A percentile compares a stretch with the other conserved stretches of the same genome.
phyloP scores from a whole-genome alignment of 345 rosid species.

The Lepidium sativum region DNA sequence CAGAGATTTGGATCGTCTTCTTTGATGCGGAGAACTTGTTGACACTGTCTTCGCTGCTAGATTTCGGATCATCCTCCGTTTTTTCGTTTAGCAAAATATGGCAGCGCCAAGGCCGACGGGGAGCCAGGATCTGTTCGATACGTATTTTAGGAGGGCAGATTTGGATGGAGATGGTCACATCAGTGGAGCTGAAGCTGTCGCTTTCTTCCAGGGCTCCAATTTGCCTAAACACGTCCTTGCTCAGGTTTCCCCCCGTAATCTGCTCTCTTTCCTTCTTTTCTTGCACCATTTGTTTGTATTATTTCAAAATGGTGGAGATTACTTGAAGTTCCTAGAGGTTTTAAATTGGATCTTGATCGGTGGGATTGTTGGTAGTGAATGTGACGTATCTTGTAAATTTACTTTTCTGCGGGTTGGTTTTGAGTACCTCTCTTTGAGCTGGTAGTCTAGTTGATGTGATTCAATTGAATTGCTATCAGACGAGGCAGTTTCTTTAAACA shows the following conservation, averaged over 20 bases:
- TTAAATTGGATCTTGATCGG: slow-evolving; percentile 19
- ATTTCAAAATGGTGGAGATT: background rate
- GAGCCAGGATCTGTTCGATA: slow-evolving; percentile 71
- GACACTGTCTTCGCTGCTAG: slow-evolving; percentile 23
- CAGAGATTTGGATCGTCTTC: slow-evolving; percentile 15
- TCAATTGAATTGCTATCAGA: background rate
- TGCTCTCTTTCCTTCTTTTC: background rate
- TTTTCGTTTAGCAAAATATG: slow-evolving; percentile 14
- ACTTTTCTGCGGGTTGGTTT: background rate
- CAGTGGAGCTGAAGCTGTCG: slow-evolving; percentile 96
- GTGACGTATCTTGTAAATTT: background rate
- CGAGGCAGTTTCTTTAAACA: background rate
- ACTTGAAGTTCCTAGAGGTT: background rate
- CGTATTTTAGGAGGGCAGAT: slow-evolving; percentile 89
- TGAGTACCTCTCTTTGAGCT: background rate
- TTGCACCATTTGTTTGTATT: background rate
- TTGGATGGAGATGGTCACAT: slow-evolving; percentile 98
- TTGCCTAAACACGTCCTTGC: slow-evolving; percentile 84
- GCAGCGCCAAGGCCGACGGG: slow-evolving; percentile 42
- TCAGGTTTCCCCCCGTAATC: slow-evolving; percentile 47
- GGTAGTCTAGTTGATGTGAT: background rate
- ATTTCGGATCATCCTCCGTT: slow-evolving; percentile 12
- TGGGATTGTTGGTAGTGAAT: background rate
- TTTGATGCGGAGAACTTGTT: slow-evolving; percentile 13
- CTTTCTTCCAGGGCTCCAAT: slow-evolving; percentile 86